Evolutionary conservation across 129 eudicot species (phyloP).

Genomic region (Arctium lappa): DNA sequence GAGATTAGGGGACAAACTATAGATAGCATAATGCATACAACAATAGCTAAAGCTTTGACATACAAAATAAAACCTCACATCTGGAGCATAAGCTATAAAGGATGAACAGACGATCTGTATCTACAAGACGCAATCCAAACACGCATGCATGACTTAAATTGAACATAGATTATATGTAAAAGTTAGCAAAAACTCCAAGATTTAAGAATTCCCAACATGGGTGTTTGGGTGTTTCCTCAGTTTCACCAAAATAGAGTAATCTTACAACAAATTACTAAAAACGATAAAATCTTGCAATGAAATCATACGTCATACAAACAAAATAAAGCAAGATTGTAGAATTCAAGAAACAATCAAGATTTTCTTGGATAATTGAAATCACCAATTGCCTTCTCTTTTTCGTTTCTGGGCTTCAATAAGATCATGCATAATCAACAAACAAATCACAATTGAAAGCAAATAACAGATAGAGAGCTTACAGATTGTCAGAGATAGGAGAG

Average conservation of each 20-base stretch:
- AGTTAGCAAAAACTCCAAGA: constrained; percentile 16
- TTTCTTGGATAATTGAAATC: constrained; percentile 1
- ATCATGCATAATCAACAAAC: constrained; percentile 1
- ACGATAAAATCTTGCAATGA: background rate
- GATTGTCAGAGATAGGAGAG: constrained; percentile 10
- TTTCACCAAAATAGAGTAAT: constrained; percentile 4
- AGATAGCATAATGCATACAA: background rate
- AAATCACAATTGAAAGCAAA: background rate
- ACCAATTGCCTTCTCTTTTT: background rate
- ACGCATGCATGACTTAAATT: constrained; percentile 18
- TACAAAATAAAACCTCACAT: constrained; percentile 1
- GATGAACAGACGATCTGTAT: constrained; percentile 1
- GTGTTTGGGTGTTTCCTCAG: constrained; percentile 5
- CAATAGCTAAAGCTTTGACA: background rate
- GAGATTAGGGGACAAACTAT: background rate
- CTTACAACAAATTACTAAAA: background rate
- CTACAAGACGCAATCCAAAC: constrained; percentile 8
- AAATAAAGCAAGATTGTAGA: background rate
- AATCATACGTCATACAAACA: background rate
- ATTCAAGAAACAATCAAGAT: constrained; percentile 8
- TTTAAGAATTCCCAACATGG: constrained; percentile 14
- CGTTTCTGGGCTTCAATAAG: background rate
- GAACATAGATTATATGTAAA: background rate
- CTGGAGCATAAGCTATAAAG: background rate
- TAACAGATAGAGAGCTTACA: constrained; percentile 31